Conservation (phyloP, 805 yeast genomes). For the Ogataea dorogensis region DNA sequence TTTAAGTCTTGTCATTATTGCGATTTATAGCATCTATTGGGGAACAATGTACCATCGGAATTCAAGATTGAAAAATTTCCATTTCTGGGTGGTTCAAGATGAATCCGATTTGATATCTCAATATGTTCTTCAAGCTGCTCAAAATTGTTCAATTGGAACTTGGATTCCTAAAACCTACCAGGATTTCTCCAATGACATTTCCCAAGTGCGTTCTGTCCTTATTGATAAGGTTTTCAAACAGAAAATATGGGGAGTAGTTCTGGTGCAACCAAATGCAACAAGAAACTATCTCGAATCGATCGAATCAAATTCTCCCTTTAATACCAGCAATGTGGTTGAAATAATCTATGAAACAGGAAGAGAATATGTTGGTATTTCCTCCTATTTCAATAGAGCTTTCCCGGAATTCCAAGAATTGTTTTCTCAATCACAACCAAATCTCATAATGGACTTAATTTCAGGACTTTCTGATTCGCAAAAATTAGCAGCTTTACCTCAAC, state of each 20-base stretch:
- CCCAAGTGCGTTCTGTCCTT: slow-evolving; percentile 38
- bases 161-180: slow-evolving; percentile 24
- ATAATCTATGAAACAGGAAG: slow-evolving; percentile 59
- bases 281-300: slow-evolving; percentile 38
- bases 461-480: slow-evolving; percentile 6
- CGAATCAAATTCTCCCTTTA: slow-evolving; percentile 20
- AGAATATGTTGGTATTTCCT: slow-evolving; percentile 46
- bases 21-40: slow-evolving; percentile 44
- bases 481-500: slow-evolving; percentile 1
- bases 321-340: slow-evolving; percentile 34
- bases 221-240: slow-evolving; percentile 48
- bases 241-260: slow-evolving; percentile 58
- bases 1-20: slow-evolving; percentile 37
- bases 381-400: slow-evolving; percentile 43
- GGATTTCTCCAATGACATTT: slow-evolving; percentile 32
- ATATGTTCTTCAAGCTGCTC: slow-evolving; percentile 23
- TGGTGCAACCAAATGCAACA: slow-evolving; percentile 52
- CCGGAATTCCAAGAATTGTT: slow-evolving; percentile 35
- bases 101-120: slow-evolving; percentile 30
- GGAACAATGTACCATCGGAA: slow-evolving; percentile 36
- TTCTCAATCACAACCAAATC: slow-evolving; percentile 11
- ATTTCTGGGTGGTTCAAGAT: slow-evolving; percentile 35
- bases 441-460: slow-evolving; percentile 12
- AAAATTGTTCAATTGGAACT: slow-evolving; percentile 21
- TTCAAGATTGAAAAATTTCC: slow-evolving; percentile 30